Percentiles rank a stretch among this genome's conserved stretches.
Conservation (phyloP, 2,329 filamentous ascomycete species). For the Zopfia rhizophila region DNA sequence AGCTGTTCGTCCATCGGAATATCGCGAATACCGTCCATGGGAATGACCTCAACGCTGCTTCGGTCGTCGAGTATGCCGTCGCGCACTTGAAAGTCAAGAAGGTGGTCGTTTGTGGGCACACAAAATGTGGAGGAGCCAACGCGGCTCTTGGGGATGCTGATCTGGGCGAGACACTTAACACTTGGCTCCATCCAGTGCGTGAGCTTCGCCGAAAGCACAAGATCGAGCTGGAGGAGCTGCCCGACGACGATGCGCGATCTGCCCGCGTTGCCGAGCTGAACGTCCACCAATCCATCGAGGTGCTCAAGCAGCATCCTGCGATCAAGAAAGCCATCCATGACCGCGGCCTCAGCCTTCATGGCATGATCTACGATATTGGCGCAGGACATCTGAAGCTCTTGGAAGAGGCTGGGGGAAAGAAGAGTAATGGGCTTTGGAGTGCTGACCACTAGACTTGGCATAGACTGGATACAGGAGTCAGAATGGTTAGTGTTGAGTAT, state of each 20-base stretch:
- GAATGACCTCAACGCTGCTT: conserved; percentile 77
- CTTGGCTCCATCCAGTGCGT: conserved; percentile 69
- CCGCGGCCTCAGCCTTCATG: conserved; percentile 78
- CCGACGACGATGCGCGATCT: conserved; percentile 59
- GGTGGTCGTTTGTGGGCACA: conserved; percentile 71
- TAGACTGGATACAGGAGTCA: not conserved
- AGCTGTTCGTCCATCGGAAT: conserved; percentile 90
- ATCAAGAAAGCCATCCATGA: conserved; percentile 77
- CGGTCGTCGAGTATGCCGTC: conserved; percentile 84
- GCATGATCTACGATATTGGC: conserved; percentile 76
- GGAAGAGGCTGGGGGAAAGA: conserved; percentile 41
- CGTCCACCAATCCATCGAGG: conserved; percentile 73
- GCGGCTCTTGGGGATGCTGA: conserved; percentile 66
- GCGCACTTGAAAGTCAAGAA: conserved; percentile 73
- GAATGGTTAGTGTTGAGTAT: not conserved
- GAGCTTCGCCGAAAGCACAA: conserved; percentile 65
- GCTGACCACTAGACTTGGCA: conserved; percentile 6
- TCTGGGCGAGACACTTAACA: conserved; percentile 67
- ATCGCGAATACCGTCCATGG: conserved; percentile 85
- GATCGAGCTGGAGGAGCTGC: conserved; percentile 59
- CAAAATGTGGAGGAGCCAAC: conserved; percentile 67
- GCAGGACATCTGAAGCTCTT: conserved; percentile 66
- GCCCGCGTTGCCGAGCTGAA: conserved; percentile 79
- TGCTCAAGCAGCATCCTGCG: conserved; percentile 73
- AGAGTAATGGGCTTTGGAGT: conserved; percentile 27